Evolutionary conservation across 768 basidiomycete species (phyloP).

Genomic region (Boletus bicolor): DNA sequence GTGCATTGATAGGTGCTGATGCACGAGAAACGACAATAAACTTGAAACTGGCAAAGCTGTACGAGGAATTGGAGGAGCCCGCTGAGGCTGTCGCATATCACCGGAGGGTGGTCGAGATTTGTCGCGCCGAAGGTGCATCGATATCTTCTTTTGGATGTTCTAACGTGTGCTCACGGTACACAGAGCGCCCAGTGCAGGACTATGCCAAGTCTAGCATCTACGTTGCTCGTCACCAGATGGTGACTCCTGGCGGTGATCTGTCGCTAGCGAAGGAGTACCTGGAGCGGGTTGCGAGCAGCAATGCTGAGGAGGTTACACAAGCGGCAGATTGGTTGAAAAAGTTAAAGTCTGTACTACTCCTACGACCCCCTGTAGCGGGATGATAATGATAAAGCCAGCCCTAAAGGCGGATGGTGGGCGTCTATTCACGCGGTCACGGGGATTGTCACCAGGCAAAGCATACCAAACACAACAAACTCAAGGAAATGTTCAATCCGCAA

Average conservation of each 20-base stretch:
- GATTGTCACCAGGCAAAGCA: constrained; percentile 35
- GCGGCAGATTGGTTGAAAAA: constrained; percentile 71
- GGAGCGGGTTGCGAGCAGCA: constrained; percentile 70
- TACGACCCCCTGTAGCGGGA: constrained; percentile 13
- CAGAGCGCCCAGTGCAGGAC: constrained; percentile 67
- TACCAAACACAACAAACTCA: constrained; percentile 37
- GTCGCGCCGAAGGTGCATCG: constrained; percentile 41
- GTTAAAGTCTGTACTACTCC: constrained; percentile 38
- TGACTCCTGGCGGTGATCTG: constrained; percentile 60
- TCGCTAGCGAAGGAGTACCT: constrained; percentile 69
- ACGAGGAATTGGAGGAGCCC: constrained; percentile 62
- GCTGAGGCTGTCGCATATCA: constrained; percentile 76
- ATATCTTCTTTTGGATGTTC: constrained; percentile 5
- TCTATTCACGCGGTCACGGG: constrained; percentile 38
- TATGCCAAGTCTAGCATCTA: constrained; percentile 82
- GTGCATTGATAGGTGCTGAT: constrained; percentile 81
- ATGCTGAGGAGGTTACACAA: constrained; percentile 74
- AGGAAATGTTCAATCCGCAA: constrained; percentile 33
- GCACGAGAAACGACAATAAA: constrained; percentile 71
- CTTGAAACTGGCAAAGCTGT: constrained; percentile 70
- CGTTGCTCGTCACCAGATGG: constrained; percentile 77
- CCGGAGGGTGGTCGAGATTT: constrained; percentile 73
- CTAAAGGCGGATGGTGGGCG: constrained; percentile 24
- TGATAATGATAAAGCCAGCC: constrained; percentile 23
- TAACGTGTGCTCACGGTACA: constrained; percentile 15